These are phyloP conservation scores for Apiospora aurea DNA, from an alignment of 2,329 filamentous ascomycete species.

Conservation along the genomic window DNA sequence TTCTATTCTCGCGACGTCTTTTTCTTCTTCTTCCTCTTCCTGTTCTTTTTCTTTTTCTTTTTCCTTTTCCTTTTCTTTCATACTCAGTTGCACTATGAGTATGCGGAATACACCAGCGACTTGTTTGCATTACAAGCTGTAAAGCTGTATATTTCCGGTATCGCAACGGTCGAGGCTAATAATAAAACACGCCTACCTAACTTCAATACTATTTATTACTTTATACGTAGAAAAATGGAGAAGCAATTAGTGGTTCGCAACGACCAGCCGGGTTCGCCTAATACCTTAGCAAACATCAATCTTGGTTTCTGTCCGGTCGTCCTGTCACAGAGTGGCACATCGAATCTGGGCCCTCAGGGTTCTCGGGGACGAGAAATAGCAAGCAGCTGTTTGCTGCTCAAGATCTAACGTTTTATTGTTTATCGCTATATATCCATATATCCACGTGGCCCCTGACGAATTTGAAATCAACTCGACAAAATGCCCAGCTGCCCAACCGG, in stretches of 20 bases:
- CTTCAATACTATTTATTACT: too few species aligned
- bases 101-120: too few species aligned
- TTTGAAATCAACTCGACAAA: too few species aligned
- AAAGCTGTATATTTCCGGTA: too few species aligned
- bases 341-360: slow-evolving; percentile 9
- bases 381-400: not conserved
- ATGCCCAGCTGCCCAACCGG: not conserved
- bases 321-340: slow-evolving; percentile 12
- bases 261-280: not conserved
- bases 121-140: too few species aligned
- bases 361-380: not conserved
- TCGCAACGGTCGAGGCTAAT: not conserved
- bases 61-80: too few species aligned
- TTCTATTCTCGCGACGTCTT: too few species aligned
- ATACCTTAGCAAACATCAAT: not conserved
- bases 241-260: not conserved
- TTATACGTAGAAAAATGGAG: not conserved
- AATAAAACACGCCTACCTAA: not conserved
- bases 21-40: too few species aligned
- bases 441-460: not conserved
- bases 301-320: not conserved
- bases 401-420: not conserved
- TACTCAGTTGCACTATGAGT: too few species aligned
- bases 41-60: too few species aligned
- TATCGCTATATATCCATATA: too few species aligned